These are phyloP conservation scores for Erythrophleum fordii DNA, from an alignment of 306 rosid genomes.

Conservation along the genomic window DNA sequence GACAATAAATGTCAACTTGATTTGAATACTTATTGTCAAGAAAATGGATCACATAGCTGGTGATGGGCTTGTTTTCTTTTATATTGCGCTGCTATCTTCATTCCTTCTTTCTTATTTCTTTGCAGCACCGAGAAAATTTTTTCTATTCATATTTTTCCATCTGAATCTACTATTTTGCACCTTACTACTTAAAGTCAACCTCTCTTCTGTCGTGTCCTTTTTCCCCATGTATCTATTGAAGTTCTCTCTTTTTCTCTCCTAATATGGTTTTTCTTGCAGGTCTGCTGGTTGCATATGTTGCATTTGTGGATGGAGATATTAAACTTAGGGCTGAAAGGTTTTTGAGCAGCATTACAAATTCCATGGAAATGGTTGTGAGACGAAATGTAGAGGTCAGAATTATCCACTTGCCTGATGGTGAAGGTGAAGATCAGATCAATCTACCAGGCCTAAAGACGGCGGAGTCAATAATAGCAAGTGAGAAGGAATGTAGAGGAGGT, in stretches of 20 bases:
- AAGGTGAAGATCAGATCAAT: constrained; percentile 50
- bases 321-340: constrained; percentile 93
- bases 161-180: constrained; percentile 16
- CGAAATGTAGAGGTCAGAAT: constrained; percentile 90
- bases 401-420: constrained; percentile 78
- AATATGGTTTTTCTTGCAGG: constrained; percentile 55
- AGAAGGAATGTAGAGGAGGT: constrained; percentile 56
- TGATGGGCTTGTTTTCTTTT: constrained; percentile 6
- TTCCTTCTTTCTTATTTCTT: constrained; percentile 21
- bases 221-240: constrained; percentile 2
- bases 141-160: background rate
- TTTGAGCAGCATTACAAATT: constrained; percentile 92
- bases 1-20: constrained; percentile 20
- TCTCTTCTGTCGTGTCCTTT: constrained; percentile 30
- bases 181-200: constrained; percentile 3
- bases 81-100: constrained; percentile 6
- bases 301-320: constrained; percentile 77
- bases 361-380: constrained; percentile 95
- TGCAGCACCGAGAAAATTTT: background rate
- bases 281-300: constrained; percentile 82
- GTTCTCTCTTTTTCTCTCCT: constrained; percentile 4
- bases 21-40: background rate
- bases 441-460: constrained; percentile 47
- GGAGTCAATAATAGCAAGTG: constrained; percentile 40
- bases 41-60: constrained; percentile 7